Base-by-base conservation (phyloP, 2,329 filamentous ascomycete genomes). In the Cladophialophora immunda region DNA sequence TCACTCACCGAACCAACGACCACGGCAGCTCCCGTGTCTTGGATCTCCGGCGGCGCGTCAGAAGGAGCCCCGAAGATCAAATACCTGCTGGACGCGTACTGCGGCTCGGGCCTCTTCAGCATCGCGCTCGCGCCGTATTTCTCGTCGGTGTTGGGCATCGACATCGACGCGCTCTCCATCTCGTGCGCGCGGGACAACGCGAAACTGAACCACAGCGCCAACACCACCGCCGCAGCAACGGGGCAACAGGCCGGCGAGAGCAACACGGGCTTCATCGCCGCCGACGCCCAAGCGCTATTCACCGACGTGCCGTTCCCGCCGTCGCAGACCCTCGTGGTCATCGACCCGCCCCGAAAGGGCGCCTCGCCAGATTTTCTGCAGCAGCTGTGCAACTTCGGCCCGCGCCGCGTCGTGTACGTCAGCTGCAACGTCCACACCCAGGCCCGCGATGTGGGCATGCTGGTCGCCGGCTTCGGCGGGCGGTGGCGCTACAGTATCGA, bases 351-450 rank as follows among this genome's bases (percentile, higher is more conserved):
- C 6, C 87, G 95, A 52, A 99, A 98, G 79, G 95, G 95, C 9
- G 98, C 95, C 77, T 94, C 97, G 73, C 88, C 89, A 56, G 87
- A 87, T 70, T 99, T 99, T 78, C 81, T 99, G 50, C 79, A 83
- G 17, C 95, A 99, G 81, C 80, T 99, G 74, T 81, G 97, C 62
- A 79, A 82, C 5, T 97, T 92, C 74, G 91, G 86, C 0, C 94
- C 95, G 0, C 85, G 85, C 70, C 85, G 95, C 66, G 88, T 99
- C 11, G 88, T 97, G 4, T 99, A 99, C 77, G 94, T 99, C 47
- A 97, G 92, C 76, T 99, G 95, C 75, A 99, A 99, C 75, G 95
- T 99, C 71, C 95, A 99, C 77, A 98, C 94, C 8, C 95, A 98
- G 84, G 95, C 95, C 15, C 84, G 95, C 61, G 95, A 99, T 79